Conservation (phyloP, 2,329 filamentous ascomycete species). For the Diplocarpon rosae region DNA sequence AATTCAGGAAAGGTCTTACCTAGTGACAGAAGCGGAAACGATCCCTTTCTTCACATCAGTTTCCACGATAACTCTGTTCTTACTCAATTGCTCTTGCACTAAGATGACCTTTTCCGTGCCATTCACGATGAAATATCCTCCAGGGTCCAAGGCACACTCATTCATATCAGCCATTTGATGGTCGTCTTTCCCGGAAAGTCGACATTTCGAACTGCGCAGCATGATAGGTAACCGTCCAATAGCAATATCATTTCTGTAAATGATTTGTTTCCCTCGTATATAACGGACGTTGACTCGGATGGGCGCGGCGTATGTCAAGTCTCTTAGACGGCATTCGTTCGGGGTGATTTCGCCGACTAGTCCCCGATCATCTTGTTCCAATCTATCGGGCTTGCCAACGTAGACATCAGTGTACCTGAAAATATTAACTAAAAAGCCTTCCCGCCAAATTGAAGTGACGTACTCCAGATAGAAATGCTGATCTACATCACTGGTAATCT, state of each 20-base stretch:
- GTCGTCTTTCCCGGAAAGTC: conserved; percentile 73
- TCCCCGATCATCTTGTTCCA: conserved; percentile 62
- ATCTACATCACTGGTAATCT: conserved; percentile 84
- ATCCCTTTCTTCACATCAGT: conserved; percentile 83
- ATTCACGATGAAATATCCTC: conserved; percentile 95
- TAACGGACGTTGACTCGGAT: conserved; percentile 91
- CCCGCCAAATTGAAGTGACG: conserved; percentile 1
- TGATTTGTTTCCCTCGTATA: conserved; percentile 65
- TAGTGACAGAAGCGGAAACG: conserved; percentile 88
- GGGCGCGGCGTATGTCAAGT: conserved; percentile 95
- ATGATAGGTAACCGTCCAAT: conserved; percentile 93
- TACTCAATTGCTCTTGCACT: conserved; percentile 96
- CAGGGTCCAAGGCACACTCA: conserved; percentile 91
- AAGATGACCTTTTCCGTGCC: conserved; percentile 98
- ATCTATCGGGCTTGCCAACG: conserved; percentile 69
- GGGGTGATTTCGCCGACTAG: conserved; percentile 71
- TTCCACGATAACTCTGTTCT: conserved; percentile 97
- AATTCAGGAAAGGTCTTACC: conserved; percentile 27
- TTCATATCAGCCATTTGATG: conserved; percentile 84
- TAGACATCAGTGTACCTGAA: conserved; percentile 73
- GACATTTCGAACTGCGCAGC: conserved; percentile 91
- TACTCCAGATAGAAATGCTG: conserved; percentile 81
- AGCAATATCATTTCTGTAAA: conserved; percentile 64
- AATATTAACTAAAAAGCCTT: conserved; percentile 4
- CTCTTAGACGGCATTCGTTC: conserved; percentile 90